Conservation (phyloP, 2,329 filamentous ascomycete species). For the Ilyonectria mors-panacis region DNA sequence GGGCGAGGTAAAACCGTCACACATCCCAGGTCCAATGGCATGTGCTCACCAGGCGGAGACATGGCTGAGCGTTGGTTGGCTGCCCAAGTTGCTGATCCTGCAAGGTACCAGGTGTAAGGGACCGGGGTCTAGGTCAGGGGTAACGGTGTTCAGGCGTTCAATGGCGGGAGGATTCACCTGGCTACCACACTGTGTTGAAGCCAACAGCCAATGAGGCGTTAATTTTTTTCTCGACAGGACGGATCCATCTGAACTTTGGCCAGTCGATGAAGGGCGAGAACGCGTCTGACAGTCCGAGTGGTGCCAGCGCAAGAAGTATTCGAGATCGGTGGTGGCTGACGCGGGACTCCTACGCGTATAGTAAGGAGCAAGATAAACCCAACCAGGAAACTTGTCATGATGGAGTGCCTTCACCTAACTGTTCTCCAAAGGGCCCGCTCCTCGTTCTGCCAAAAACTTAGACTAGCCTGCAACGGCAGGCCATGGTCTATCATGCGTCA, state of each 20-base stretch:
- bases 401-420: slow-evolving; percentile 9
- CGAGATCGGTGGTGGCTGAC: slow-evolving; percentile 15
- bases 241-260: slow-evolving; percentile 8
- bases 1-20: slow-evolving; percentile 45
- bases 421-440: slow-evolving; percentile 3
- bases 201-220: slow-evolving; percentile 11
- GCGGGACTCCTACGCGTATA: slow-evolving; percentile 7
- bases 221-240: background rate
- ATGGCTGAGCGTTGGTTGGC: slow-evolving; percentile 38
- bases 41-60: slow-evolving; percentile 41
- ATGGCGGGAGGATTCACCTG: slow-evolving; percentile 11
- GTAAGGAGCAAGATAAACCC: background rate
- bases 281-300: background rate
- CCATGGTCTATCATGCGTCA: slow-evolving; percentile 10
- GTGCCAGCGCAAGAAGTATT: background rate
- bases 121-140: slow-evolving; percentile 45
- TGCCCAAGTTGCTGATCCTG: slow-evolving; percentile 42
- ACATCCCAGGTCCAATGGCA: slow-evolving; percentile 40
- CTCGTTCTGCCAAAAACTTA: slow-evolving; percentile 1
- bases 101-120: slow-evolving; percentile 41
- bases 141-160: slow-evolving; percentile 32
- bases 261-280: slow-evolving; percentile 7
- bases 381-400: background rate
- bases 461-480: slow-evolving; percentile 16
- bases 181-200: slow-evolving; percentile 22